These are phyloP conservation scores for Endogone sp. DNA, from an alignment of 192 early-diverging fungal species.

Conservation along the genomic window DNA sequence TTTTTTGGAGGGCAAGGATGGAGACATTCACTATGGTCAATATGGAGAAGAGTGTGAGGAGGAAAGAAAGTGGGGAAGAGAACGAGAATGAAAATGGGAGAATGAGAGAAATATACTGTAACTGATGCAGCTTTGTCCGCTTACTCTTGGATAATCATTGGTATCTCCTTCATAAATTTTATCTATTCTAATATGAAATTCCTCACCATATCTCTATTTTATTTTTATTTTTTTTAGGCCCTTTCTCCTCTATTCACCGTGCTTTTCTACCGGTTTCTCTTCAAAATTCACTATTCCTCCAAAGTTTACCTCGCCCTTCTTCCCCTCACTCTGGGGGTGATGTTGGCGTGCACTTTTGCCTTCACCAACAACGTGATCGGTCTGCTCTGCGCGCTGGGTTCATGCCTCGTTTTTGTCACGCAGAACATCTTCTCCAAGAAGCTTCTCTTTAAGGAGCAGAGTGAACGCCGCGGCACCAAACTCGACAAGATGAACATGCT, in stretches of 20 bases:
- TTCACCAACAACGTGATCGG: conserved; percentile 69
- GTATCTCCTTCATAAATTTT: not conserved
- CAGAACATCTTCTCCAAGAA: conserved; percentile 89
- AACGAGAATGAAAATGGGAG: too few relatives aligned
- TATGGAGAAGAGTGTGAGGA: too few relatives aligned
- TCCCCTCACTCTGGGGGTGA: conserved; percentile 82
- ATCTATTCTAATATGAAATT: not conserved
- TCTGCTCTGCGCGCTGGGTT: conserved; percentile 67
- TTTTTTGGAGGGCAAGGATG: too few relatives aligned
- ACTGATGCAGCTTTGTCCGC: too few relatives aligned
- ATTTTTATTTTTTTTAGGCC: conserved; percentile 50
- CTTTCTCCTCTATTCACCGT: conserved; percentile 88
- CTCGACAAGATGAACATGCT: conserved; percentile 86
- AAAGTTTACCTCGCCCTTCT: conserved; percentile 75
- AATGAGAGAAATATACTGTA: too few relatives aligned
- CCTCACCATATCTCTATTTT: not conserved
- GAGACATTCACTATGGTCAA: too few relatives aligned
- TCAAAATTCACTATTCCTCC: conserved; percentile 59
- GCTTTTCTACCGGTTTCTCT: conserved; percentile 66
- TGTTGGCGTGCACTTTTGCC: conserved; percentile 78
- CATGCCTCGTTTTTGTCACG: conserved; percentile 77
- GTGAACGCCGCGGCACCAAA: conserved; percentile 46
- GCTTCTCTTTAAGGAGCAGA: conserved; percentile 54
- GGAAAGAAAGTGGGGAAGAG: too few relatives aligned
- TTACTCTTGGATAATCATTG: not conserved